Evolutionary conservation across 2,329 filamentous ascomycete species (phyloP).

Genomic region (Spiromastix sp.): DNA sequence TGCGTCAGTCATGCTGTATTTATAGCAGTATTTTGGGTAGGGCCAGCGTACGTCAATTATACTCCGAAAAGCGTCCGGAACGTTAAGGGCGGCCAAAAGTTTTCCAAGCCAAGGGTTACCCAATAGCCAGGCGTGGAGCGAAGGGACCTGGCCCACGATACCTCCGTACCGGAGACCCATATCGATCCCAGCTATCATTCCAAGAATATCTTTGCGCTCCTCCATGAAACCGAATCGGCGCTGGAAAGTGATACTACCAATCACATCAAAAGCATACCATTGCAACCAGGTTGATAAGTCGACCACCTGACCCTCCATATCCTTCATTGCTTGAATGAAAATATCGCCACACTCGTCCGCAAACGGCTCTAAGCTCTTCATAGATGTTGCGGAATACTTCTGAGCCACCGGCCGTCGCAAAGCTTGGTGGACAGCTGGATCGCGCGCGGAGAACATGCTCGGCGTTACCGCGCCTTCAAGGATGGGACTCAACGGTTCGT

Average conservation of each 20-base stretch:
- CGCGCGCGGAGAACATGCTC: constrained; percentile 8
- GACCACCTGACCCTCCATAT: constrained; percentile 3
- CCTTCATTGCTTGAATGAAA: constrained; percentile 6
- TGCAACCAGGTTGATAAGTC: constrained; percentile 10
- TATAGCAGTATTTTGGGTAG: no score
- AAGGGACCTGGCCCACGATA: no score
- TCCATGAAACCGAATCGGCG: constrained; percentile 68
- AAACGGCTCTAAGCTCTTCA: constrained; percentile 8
- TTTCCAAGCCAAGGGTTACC: no score
- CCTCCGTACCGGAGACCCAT: constrained; percentile 9
- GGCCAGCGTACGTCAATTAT: no score
- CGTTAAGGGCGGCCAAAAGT: no score
- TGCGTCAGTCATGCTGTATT: no score
- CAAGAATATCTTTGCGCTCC: constrained; percentile 60
- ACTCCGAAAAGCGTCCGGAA: no score
- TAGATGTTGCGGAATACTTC: constrained; percentile 8
- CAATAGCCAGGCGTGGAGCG: no score
- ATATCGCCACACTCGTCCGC: constrained; percentile 5
- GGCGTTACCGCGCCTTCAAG: constrained; percentile 8
- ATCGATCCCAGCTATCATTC: constrained; percentile 7
- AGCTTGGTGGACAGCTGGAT: constrained; percentile 7
- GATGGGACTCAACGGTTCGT: constrained; percentile 8
- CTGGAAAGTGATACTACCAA: constrained; percentile 66
- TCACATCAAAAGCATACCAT: constrained; percentile 46
- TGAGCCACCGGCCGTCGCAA: constrained; percentile 9